phyloP scores from a whole-genome alignment of 129 eudicot genomes.

The Arctium lappa region DNA sequence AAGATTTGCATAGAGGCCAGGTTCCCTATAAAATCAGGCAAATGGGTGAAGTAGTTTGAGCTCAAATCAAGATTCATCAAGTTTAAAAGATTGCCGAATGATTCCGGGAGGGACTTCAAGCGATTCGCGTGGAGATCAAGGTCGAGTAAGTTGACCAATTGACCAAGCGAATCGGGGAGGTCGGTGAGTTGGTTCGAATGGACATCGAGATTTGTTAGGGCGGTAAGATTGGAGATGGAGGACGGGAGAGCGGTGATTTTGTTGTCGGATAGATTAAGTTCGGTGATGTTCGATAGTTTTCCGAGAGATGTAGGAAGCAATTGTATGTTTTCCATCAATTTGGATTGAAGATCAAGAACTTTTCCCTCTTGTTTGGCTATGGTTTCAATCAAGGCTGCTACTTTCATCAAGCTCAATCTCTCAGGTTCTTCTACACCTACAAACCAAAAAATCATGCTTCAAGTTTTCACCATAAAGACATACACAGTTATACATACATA shows the following conservation, averaged over 20 bases:
- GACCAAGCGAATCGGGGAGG: constrained; percentile 70
- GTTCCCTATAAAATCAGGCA: constrained; percentile 65
- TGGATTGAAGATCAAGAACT: constrained; percentile 69
- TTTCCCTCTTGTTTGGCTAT: constrained; percentile 44
- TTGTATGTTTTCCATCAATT: constrained; percentile 64
- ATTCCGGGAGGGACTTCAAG: constrained; percentile 68
- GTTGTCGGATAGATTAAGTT: constrained; percentile 64
- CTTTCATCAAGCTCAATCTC: constrained; percentile 64
- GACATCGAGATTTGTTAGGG: constrained; percentile 58
- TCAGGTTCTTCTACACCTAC: constrained; percentile 44
- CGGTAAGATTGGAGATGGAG: constrained; percentile 48
- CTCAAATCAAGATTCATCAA: constrained; percentile 65
- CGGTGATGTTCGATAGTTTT: constrained; percentile 53
- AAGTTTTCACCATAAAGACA: constrained; percentile 10
- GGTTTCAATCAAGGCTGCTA: constrained; percentile 75
- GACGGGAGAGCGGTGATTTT: constrained; percentile 58
- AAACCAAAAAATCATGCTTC: constrained; percentile 16
- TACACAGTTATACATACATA: neutral
- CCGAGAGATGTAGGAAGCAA: constrained; percentile 83
- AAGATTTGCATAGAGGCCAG: constrained; percentile 53
- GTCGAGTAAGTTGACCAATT: constrained; percentile 49
- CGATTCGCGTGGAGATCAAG: constrained; percentile 69
- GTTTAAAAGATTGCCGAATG: constrained; percentile 49
- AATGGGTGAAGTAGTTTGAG: constrained; percentile 53
- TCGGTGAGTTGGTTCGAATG: constrained; percentile 66